These are phyloP conservation scores for Marasmius oreades DNA, from an alignment of 1,284 basidiomycete species.

Conservation along the genomic window DNA sequence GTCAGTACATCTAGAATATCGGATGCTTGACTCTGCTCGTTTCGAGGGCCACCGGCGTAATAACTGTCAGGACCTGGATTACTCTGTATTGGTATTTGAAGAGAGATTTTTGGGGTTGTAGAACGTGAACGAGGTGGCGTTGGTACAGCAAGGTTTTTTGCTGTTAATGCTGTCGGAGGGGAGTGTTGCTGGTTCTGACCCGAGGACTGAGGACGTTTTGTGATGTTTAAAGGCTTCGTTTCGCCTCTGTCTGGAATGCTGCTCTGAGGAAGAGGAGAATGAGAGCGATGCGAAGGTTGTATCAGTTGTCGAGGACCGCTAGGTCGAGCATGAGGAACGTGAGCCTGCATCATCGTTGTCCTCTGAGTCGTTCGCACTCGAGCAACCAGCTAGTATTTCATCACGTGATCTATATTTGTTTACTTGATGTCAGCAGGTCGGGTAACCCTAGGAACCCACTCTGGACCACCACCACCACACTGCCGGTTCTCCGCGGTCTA, in stretches of 20 bases:
- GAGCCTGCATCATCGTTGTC: slow-evolving; percentile 24
- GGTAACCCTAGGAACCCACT: neutral
- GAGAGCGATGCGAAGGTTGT: slow-evolving; percentile 45
- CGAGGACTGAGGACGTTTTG: slow-evolving; percentile 24
- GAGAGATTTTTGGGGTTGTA: slow-evolving; percentile 27
- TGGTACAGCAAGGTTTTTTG: slow-evolving; percentile 28
- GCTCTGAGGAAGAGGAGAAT: slow-evolving; percentile 26
- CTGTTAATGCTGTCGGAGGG: slow-evolving; percentile 25
- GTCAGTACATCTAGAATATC: slow-evolving; percentile 17
- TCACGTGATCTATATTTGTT: slow-evolving; percentile 10
- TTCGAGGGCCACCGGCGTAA: slow-evolving; percentile 13
- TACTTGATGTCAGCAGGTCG: neutral
- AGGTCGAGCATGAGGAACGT: slow-evolving; percentile 34
- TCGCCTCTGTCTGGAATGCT: slow-evolving; percentile 16
- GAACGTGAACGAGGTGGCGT: slow-evolving; percentile 26
- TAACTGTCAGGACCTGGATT: slow-evolving; percentile 4
- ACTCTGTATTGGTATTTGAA: slow-evolving; percentile 24
- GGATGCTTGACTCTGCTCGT: neutral
- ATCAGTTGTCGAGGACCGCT: slow-evolving; percentile 53
- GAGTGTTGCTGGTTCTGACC: slow-evolving; percentile 22
- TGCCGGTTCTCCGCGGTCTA: slow-evolving; percentile 12
- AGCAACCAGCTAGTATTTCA: neutral
- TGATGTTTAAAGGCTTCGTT: slow-evolving; percentile 30
- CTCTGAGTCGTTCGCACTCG: neutral
- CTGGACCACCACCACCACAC: slow-evolving; percentile 9